phyloP scores from a whole-genome alignment of 495 filamentous ascomycete genomes.

The Bathelium albidoporum region DNA sequence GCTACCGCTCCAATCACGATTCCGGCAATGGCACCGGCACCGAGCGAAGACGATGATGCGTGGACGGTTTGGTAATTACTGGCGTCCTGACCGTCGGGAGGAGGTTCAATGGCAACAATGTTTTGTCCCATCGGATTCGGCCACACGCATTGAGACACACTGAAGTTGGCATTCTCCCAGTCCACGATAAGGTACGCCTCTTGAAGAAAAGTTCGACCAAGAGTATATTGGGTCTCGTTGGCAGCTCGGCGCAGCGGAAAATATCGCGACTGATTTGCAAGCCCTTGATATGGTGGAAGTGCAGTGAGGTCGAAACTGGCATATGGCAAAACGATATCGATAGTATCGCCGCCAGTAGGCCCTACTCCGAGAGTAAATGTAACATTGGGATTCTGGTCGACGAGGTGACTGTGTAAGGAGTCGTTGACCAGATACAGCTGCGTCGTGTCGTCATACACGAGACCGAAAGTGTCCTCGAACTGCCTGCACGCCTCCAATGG shows the following conservation, averaged over 20 bases:
- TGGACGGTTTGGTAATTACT: background rate
- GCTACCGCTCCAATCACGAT: conserved; percentile 19
- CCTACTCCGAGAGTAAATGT: conserved; percentile 26
- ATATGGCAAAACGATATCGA: conserved; percentile 28
- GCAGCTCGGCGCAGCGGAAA: conserved; percentile 28
- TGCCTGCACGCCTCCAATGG: conserved; percentile 22
- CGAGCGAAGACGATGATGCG: conserved; percentile 5
- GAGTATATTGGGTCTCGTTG: conserved; percentile 26
- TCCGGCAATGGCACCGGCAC: conserved; percentile 18
- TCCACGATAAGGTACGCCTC: conserved; percentile 28
- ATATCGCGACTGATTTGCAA: conserved; percentile 21
- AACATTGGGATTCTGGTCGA: conserved; percentile 22
- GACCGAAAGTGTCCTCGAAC: conserved; percentile 28
- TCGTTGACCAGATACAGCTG: conserved; percentile 28
- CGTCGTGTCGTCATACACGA: conserved; percentile 23
- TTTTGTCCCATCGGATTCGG: conserved; percentile 11
- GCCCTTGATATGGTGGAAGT: conserved; percentile 13
- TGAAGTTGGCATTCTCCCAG: conserved; percentile 26
- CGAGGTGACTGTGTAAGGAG: conserved; percentile 20
- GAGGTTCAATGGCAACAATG: conserved; percentile 25
- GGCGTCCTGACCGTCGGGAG: background rate
- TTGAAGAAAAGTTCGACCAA: conserved; percentile 30
- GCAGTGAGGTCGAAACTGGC: conserved; percentile 28
- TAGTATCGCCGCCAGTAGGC: conserved; percentile 6
- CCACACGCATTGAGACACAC: conserved; percentile 24